Evolutionary conservation across 352 stramenopile genomes (phyloP), one percentile per base, ranked within the genome.

Genomic region (Peronospora destructor): DNA sequence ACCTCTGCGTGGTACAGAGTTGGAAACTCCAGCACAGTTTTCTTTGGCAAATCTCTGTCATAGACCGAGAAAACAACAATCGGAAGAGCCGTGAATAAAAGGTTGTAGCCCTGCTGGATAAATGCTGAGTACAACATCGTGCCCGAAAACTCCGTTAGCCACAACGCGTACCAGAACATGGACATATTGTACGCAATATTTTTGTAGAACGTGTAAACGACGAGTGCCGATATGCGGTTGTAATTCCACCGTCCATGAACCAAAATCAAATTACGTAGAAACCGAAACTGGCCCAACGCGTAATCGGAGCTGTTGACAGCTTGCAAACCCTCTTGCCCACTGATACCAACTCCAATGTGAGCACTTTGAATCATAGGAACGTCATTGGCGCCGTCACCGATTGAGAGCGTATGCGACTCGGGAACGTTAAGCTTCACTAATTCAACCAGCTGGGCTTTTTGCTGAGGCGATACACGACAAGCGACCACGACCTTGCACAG

Each of bases 381-480:
- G 34, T 96, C 87, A 49, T 96, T 96, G 5, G 85, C 87, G 10
- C 87, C 87, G 41, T 96, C 87, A n/a, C 87, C 87, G 49, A 96
- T 96, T 0, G 87, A 87, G 4, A 96, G 59, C 0, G 87, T 95
- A 54, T 92, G 82, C 2, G 84, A 88, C 11, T 90, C 75, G 0
- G 61, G 61, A 10, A 89, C 77, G 46, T 93, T 94, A 8, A 86
- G 47, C 54, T 92, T 91, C 3, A 99, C 95, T 19, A 99, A 73
- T 49, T 97, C 87, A 6, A 99, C 95, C 3, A 99, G 59, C 40
- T 98, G 80, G 6, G 96, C 95, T 66, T 99, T 99, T 66, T 99
- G 97, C 40, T 95, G 85, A 16, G 97, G 96, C 30, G 89, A 98
- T 2, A 99, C 97, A 45, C 97, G 89, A 53, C 96, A 99, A 23